These are phyloP conservation scores for Castanopsis chinensis DNA, from an alignment of 306 rosid genomes.

Conservation along the genomic window DNA sequence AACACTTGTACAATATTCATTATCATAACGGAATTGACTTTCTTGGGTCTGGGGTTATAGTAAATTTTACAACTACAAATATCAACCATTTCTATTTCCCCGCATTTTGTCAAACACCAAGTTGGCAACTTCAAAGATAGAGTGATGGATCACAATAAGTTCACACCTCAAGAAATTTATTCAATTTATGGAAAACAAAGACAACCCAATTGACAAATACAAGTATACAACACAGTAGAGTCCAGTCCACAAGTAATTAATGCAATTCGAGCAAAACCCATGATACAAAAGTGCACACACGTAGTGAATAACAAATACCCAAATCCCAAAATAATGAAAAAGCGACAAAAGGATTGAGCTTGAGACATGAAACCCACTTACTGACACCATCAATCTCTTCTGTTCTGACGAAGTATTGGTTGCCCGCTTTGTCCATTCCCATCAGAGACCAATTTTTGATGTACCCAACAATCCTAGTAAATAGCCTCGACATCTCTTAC, in stretches of 20 bases:
- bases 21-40: no score
- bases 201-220: background rate
- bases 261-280: conserved; percentile 9
- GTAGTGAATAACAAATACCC: background rate
- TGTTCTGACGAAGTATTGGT: conserved; percentile 60
- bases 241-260: background rate
- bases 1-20: no score
- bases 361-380: conserved; percentile 49
- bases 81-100: no score
- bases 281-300: background rate
- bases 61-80: no score
- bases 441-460: conserved; percentile 46
- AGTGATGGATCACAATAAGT: no score
- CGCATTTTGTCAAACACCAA: no score
- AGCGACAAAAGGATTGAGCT: background rate
- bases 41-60: no score
- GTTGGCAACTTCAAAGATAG: no score
- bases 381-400: conserved; percentile 76
- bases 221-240: background rate
- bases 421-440: conserved; percentile 79
- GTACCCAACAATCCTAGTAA: conserved; percentile 54
- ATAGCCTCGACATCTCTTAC: conserved; percentile 57
- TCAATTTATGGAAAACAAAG: background rate
- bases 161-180: no score
- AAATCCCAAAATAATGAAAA: background rate